phyloP scores from a whole-genome alignment of 768 basidiomycete genomes.

The Dioszegia crocea region DNA sequence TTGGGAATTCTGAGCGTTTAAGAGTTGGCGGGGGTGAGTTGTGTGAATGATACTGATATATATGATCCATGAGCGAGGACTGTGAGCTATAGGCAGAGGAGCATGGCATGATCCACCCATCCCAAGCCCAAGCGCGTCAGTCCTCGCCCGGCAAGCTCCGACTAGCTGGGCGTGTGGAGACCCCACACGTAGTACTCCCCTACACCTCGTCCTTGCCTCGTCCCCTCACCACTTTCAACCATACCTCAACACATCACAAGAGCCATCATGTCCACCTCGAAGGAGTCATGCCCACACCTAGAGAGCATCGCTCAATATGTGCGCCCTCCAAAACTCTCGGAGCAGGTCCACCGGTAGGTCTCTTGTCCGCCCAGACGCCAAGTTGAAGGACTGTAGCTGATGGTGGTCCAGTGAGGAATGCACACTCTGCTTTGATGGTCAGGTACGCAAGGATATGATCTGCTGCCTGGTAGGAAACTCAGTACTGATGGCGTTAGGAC shows the following conservation, averaged over 20 bases:
- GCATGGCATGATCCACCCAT: background rate
- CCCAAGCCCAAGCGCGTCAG: background rate
- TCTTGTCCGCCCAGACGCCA: background rate
- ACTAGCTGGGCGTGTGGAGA: background rate
- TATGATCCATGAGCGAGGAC: background rate
- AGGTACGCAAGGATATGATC: slow-evolving; percentile 55
- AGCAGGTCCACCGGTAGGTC: slow-evolving; percentile 39
- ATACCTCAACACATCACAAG: no score
- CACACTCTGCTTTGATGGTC: slow-evolving; percentile 93
- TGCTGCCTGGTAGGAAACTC: no score
- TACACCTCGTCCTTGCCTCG: background rate
- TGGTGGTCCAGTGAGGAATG: slow-evolving; percentile 73
- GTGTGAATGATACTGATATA: background rate
- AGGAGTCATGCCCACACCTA: slow-evolving; percentile 28
- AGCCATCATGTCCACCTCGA: background rate
- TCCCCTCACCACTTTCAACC: no score
- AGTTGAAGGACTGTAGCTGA: background rate
- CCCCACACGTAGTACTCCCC: background rate
- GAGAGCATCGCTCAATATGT: slow-evolving; percentile 10
- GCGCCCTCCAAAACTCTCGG: slow-evolving; percentile 21
- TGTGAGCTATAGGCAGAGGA: background rate
- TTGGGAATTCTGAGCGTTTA: background rate
- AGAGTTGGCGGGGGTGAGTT: background rate
- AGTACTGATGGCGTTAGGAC: slow-evolving; percentile 57
- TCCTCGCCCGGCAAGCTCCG: background rate